phyloP scores from a whole-genome alignment of 1,139 yeast species.

The Geotrichum klebahnii region DNA sequence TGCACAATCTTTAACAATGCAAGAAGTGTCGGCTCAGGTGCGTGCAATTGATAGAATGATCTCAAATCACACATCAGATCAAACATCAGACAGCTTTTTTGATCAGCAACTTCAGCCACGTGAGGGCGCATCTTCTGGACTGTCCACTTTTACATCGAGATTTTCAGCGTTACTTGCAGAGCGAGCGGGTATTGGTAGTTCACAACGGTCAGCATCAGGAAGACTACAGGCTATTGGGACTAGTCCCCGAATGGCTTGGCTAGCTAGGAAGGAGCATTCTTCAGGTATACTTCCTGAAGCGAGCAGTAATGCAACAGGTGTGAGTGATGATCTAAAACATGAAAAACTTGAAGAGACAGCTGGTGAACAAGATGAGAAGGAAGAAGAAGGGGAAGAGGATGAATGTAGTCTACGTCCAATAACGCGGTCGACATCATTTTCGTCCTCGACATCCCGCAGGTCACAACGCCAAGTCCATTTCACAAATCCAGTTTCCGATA shows the following conservation, averaged over 20 bases:
- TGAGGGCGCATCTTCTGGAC: background rate
- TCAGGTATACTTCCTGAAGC: slow-evolving; percentile 14
- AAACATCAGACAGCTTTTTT: background rate
- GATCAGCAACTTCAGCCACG: background rate
- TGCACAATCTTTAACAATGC: background rate
- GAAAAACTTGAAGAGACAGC: background rate
- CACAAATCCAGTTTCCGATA: slow-evolving; percentile 13
- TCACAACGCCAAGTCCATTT: slow-evolving; percentile 14
- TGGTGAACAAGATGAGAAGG: background rate
- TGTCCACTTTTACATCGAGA: background rate
- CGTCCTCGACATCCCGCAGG: slow-evolving; percentile 12
- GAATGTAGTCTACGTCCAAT: background rate
- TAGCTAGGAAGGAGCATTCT: slow-evolving; percentile 13
- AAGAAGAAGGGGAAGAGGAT: slow-evolving; percentile 1
- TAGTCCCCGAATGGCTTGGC: slow-evolving; percentile 20
- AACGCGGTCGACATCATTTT: slow-evolving; percentile 11
- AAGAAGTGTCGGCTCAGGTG: slow-evolving; percentile 5
- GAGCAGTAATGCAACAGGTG: background rate
- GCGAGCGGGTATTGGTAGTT: background rate
- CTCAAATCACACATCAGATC: background rate
- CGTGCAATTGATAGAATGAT: slow-evolving; percentile 6
- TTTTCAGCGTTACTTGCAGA: background rate
- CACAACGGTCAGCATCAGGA: background rate
- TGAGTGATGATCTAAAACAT: background rate
- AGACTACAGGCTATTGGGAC: slow-evolving; percentile 6